These are phyloP conservation scores for Dictyostelium firmibasis DNA, from an alignment of 78 protist species.

Conservation along the genomic window DNA sequence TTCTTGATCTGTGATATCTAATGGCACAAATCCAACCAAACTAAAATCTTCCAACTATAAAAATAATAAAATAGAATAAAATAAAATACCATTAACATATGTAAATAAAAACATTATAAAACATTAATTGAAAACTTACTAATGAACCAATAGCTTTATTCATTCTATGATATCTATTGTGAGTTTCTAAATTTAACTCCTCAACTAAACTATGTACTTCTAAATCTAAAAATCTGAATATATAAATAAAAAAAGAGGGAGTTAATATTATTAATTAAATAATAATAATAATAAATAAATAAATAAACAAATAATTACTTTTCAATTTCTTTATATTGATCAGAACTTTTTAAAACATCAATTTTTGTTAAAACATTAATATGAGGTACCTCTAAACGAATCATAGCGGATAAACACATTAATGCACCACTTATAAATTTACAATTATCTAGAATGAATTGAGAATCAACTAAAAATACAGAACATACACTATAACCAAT, in stretches of 20 bases:
- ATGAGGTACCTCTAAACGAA: constrained; percentile 95
- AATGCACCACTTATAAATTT: constrained; percentile 86
- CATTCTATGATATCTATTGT: constrained; percentile 38
- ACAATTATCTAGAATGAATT: constrained; percentile 83
- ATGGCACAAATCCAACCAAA: constrained; percentile 90
- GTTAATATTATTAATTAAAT: too few species aligned
- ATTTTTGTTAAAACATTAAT: constrained; percentile 95
- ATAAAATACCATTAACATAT: too few species aligned
- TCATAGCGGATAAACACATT: constrained; percentile 93
- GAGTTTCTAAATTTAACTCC: constrained; percentile 31
- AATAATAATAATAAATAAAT: too few species aligned
- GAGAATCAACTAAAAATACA: constrained; percentile 94
- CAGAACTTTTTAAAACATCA: constrained; percentile 83
- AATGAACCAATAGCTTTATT: constrained; percentile 76
- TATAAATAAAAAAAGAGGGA: neutral
- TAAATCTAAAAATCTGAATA: constrained; percentile 49
- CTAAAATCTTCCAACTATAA: constrained; percentile 86
- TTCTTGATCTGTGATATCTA: constrained; percentile 80
- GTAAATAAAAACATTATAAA: too few species aligned
- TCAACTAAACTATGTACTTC: constrained; percentile 50
- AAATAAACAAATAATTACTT: constrained; percentile 16
- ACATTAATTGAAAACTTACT: neutral
- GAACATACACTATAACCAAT: constrained; percentile 63
- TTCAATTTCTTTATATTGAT: constrained; percentile 45
- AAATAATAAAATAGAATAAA: neutral